These are phyloP conservation scores for Lipomyces yamadae DNA, from an alignment of 805 yeast genomes.

Conservation along the genomic window DNA sequence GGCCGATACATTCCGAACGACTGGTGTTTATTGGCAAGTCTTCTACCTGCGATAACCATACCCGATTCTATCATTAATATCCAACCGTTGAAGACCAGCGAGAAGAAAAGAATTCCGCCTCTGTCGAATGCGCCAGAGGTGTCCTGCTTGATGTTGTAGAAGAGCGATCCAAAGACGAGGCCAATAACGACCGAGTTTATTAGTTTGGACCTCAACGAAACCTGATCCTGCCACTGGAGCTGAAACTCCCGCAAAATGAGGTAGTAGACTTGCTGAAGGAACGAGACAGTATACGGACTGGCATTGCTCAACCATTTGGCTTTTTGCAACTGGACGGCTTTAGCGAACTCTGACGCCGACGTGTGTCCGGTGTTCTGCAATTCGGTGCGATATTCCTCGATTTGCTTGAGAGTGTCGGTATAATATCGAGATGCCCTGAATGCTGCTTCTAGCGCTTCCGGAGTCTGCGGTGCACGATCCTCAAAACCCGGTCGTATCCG, in stretches of 20 bases:
- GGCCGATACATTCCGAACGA: conserved; percentile 63
- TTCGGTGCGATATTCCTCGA: conserved; percentile 46
- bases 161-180: conserved; percentile 59
- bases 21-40: conserved; percentile 66
- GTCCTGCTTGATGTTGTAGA: conserved; percentile 51
- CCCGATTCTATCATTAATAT: conserved; percentile 59
- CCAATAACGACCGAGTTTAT: conserved; percentile 54
- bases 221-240: conserved; percentile 37
- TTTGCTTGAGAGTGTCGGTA: conserved; percentile 48
- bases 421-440: conserved; percentile 57
- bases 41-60: conserved; percentile 55
- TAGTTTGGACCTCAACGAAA: conserved; percentile 24
- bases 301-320: background rate
- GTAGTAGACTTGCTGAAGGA: conserved; percentile 26
- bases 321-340: conserved; percentile 25
- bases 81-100: conserved; percentile 65
- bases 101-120: conserved; percentile 59
- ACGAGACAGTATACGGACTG: conserved; percentile 37
- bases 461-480: conserved; percentile 55
- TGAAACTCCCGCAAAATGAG: conserved; percentile 29
- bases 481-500: conserved; percentile 51
- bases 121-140: conserved; percentile 58
- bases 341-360: conserved; percentile 21
- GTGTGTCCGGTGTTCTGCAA: conserved; percentile 28
- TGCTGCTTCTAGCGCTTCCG: conserved; percentile 52